A percentile compares a stretch with the other conserved stretches of the same genome.
Evolutionary conservation across 139 green algal genomes (phyloP).

Genomic region (Auxenochlorella pyrenoidosa): DNA sequence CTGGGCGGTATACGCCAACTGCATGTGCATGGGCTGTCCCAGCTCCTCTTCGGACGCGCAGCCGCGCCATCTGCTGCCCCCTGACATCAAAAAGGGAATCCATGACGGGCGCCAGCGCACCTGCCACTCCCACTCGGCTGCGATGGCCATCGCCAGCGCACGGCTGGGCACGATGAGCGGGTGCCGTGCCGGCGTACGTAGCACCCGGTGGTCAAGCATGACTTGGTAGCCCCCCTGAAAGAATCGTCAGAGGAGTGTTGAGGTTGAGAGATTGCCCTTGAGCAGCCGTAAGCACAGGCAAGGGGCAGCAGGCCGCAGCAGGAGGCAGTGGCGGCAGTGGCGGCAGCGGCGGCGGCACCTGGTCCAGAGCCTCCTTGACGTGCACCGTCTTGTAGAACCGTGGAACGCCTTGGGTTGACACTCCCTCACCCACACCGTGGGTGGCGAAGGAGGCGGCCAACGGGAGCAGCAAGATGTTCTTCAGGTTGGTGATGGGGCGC

Average conservation of each 20-base stretch:
- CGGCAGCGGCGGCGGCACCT: background rate
- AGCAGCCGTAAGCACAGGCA: background rate
- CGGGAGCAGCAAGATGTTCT: background rate
- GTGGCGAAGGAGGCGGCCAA: slow-evolving; percentile 24
- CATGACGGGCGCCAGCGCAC: slow-evolving; percentile 30
- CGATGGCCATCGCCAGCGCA: slow-evolving; percentile 83
- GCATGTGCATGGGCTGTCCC: background rate
- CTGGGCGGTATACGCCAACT: background rate
- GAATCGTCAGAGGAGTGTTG: background rate
- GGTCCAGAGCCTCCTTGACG: slow-evolving; percentile 32
- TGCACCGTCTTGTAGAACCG: slow-evolving; percentile 48
- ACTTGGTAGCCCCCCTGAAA: slow-evolving; percentile 61
- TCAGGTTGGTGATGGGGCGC: slow-evolving; percentile 26
- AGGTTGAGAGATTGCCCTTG: too few relatives aligned
- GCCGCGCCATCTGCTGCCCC: too few relatives aligned
- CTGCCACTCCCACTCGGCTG: slow-evolving; percentile 95
- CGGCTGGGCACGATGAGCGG: slow-evolving; percentile 74
- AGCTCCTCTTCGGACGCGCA: background rate
- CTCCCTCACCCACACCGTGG: slow-evolving; percentile 32
- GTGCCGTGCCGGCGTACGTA: slow-evolving; percentile 78
- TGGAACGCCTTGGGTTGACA: background rate
- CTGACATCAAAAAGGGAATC: background rate
- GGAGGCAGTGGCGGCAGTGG: background rate
- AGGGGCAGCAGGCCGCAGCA: background rate
- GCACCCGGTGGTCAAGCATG: slow-evolving; percentile 66